A percentile compares a stretch with the other conserved stretches of the same genome.
These are phyloP conservation scores for Botrytis byssoidea DNA, from an alignment of 2,329 filamentous ascomycete species.

Conservation along the genomic window DNA sequence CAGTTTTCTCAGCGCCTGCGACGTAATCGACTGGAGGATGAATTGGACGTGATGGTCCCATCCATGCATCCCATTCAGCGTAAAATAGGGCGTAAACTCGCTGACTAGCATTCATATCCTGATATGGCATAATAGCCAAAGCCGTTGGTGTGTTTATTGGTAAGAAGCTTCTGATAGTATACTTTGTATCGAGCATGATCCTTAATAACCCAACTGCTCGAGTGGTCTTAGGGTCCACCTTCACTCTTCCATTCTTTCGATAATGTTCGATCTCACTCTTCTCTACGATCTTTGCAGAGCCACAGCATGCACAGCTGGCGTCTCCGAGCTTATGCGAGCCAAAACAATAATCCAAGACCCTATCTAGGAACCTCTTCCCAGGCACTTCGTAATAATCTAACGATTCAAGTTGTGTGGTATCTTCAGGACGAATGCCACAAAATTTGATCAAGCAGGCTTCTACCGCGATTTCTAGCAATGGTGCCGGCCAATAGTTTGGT, in stretches of 20 bases:
- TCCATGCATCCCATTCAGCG: constrained; percentile 13
- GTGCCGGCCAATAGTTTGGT: neutral
- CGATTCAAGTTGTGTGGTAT: neutral
- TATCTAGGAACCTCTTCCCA: neutral
- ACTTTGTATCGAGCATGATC: neutral
- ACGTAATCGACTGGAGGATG: neutral
- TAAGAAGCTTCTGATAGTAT: neutral
- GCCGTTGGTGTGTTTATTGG: neutral
- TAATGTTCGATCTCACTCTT: neutral
- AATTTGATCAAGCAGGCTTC: neutral
- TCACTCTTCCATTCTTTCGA: neutral
- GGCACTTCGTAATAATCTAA: neutral
- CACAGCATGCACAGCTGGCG: neutral
- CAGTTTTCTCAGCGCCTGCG: neutral
- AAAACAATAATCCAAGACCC: neutral
- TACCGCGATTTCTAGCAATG: neutral
- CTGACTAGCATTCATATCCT: neutral
- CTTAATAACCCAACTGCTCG: neutral
- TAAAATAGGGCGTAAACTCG: constrained; percentile 1
- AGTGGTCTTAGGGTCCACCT: neutral
- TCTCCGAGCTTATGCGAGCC: neutral
- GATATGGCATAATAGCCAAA: neutral
- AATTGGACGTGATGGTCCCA: neutral
- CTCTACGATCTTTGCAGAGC: neutral
- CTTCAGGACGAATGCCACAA: neutral